Conservation (phyloP, 2,329 filamentous ascomycete species). For the Clarireedia homoeocarpa region DNA sequence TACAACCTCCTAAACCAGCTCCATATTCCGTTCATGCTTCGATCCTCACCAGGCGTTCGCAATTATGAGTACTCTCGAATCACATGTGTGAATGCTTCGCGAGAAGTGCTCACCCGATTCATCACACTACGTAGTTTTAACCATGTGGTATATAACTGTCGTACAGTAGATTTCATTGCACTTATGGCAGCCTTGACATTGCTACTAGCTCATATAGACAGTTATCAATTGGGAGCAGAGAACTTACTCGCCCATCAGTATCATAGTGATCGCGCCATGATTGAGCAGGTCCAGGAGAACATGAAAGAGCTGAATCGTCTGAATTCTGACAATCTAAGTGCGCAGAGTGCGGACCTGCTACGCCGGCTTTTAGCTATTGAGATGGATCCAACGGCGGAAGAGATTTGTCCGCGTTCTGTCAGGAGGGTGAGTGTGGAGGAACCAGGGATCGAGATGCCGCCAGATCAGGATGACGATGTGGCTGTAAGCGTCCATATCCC, state of each 20-base stretch:
- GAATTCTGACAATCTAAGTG: conserved; percentile 29
- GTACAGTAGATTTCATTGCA: conserved; percentile 24
- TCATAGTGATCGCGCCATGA: conserved; percentile 33
- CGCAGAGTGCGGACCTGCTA: conserved; percentile 28
- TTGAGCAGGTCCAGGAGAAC: conserved; percentile 32
- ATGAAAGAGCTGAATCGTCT: conserved; percentile 28
- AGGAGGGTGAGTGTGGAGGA: conserved; percentile 11
- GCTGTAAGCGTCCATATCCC: conserved; percentile 18
- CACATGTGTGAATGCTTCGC: conserved; percentile 22
- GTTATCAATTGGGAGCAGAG: conserved; percentile 17
- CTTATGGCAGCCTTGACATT: conserved; percentile 23
- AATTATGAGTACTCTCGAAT: conserved; percentile 27
- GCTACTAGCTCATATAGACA: conserved; percentile 28
- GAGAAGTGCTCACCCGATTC: conserved; percentile 24
- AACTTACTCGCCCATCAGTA: conserved; percentile 34
- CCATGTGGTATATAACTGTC: conserved; percentile 21
- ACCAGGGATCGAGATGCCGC: conserved; percentile 1
- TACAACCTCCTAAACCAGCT: conserved; percentile 34
- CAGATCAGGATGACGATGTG: conserved; percentile 6
- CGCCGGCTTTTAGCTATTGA: conserved; percentile 30
- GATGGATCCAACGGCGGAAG: conserved; percentile 17
- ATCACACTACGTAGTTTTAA: conserved; percentile 14
- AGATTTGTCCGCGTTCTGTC: conserved; percentile 3
- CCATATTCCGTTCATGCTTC: conserved; percentile 33
- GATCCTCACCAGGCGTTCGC: conserved; percentile 18